Conservation (phyloP, 2,329 filamentous ascomycete genomes). For the Didymella arachidicola region DNA sequence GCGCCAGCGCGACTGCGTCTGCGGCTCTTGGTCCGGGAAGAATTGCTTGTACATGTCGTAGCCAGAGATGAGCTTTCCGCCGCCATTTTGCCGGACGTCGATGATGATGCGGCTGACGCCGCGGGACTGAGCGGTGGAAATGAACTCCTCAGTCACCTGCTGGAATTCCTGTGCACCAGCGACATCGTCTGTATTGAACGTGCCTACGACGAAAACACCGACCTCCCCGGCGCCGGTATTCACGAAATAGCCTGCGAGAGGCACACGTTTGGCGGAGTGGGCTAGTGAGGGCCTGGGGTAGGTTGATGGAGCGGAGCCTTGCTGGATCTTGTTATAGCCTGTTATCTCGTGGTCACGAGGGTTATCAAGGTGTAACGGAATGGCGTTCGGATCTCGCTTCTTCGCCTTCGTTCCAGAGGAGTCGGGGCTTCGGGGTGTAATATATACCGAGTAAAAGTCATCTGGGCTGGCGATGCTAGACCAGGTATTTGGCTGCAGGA, state of each 20-base stretch:
- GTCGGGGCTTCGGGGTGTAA: conserved; percentile 24
- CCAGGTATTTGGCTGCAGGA: conserved; percentile 39
- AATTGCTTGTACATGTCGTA: conserved; percentile 62
- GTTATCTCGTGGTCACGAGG: conserved; percentile 40
- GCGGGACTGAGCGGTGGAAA: conserved; percentile 56
- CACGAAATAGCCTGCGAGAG: conserved; percentile 58
- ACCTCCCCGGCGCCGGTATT: conserved; percentile 52
- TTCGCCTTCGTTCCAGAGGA: conserved; percentile 25
- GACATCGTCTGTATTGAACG: conserved; percentile 48
- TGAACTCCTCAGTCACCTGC: conserved; percentile 52
- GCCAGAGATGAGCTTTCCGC: conserved; percentile 58
- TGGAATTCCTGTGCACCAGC: conserved; percentile 47
- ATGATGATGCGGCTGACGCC: conserved; percentile 68
- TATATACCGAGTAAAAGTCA: conserved; percentile 52
- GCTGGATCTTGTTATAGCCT: conserved; percentile 28
- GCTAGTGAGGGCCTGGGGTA: conserved; percentile 52
- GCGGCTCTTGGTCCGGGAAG: conserved; percentile 58
- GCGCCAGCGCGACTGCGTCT: conserved; percentile 58
- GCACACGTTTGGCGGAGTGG: conserved; percentile 40
- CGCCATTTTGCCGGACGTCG: conserved; percentile 68
- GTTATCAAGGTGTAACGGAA: conserved; percentile 40
- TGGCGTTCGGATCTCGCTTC: conserved; percentile 35
- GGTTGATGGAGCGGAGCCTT: conserved; percentile 32
- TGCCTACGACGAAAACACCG: conserved; percentile 56
- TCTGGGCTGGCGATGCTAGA: conserved; percentile 44